Evolutionary conservation across 2,329 filamentous ascomycete genomes (phyloP), one percentile per base, ranked within the genome.

Genomic region (Verticillium alfalfae): DNA sequence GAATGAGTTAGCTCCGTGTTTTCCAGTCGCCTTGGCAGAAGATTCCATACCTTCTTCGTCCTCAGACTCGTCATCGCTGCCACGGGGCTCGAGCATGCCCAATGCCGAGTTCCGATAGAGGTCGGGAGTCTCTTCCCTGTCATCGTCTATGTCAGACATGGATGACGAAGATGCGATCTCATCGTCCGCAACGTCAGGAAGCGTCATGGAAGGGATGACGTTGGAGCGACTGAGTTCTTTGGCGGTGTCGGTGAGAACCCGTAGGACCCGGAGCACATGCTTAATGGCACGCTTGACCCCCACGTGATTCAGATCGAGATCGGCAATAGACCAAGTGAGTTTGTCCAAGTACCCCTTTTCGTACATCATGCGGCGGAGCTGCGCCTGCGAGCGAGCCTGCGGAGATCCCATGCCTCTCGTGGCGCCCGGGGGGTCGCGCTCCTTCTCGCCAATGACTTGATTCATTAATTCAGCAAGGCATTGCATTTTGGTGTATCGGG

Each of bases 91-190:
- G 60, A 97, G 88, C 88, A 98, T 96, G 58, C 95, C 94, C 26
- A 99, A 81, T 1, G 96, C 92, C 2, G 95, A 98, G 74, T 98
- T 97, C 60, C 96, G 90, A 79, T 97, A 98, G 22, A 99, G 83
- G 76, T 99, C 95, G 36, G 96, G 95, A 5, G 96, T 99, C 73
- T 98, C 95, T 74, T 97, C 93, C 55, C 93, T 88, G 61, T 92
- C 89, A 64, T 93, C 91, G 49, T 93, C 91, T 58, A 93, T 80
- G 65, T 97, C 93, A 12, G 94, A 97, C 31, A 96, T 86, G 1
- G 94, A 97, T 5, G 93, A 96, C 3, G 90, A 87, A 12, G 92
- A 95, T 2, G 88, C 88, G 56, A 97, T 91, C 56, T 97, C 93
- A 65, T 97, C 93, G 57, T 96, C 93, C 34, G 91, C 88, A 22